A percentile compares a stretch with the other conserved stretches of the same genome.
phyloP scores from a whole-genome alignment of 31 red algal genomes.

The Endocladia muricata region DNA sequence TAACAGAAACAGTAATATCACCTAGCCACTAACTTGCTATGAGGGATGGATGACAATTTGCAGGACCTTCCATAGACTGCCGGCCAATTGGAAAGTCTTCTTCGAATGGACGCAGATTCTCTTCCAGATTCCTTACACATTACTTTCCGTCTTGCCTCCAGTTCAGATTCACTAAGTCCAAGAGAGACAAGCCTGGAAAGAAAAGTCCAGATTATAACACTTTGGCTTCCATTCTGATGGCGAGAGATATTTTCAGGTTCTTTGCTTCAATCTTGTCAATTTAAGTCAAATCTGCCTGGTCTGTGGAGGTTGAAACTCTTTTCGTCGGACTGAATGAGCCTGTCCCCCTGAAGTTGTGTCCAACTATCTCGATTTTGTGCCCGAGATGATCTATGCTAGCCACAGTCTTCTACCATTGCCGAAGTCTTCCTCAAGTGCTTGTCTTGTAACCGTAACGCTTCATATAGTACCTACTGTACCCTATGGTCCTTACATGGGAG shows the following conservation, averaged over 20 bases:
- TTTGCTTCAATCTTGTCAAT: slow-evolving; percentile 2
- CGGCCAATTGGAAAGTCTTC: neutral
- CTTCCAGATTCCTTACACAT: neutral
- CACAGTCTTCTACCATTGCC: neutral
- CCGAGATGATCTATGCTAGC: neutral
- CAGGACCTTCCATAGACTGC: neutral
- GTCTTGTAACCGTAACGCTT: neutral
- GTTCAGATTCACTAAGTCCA: neutral
- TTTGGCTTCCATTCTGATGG: neutral
- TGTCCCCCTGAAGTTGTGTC: neutral
- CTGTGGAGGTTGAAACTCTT: neutral
- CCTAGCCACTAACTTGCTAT: neutral
- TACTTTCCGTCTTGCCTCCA: neutral
- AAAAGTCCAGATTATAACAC: neutral
- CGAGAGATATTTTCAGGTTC: neutral
- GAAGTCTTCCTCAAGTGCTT: neutral
- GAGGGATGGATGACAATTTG: neutral
- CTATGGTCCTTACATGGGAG: neutral
- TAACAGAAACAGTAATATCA: neutral
- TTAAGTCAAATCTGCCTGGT: neutral
- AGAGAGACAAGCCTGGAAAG: neutral
- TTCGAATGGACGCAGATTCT: neutral
- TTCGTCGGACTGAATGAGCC: neutral
- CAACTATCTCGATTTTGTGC: neutral
- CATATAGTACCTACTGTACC: neutral